phyloP scores from a whole-genome alignment of 805 yeast genomes.

The Metschnikowia hibisci region DNA sequence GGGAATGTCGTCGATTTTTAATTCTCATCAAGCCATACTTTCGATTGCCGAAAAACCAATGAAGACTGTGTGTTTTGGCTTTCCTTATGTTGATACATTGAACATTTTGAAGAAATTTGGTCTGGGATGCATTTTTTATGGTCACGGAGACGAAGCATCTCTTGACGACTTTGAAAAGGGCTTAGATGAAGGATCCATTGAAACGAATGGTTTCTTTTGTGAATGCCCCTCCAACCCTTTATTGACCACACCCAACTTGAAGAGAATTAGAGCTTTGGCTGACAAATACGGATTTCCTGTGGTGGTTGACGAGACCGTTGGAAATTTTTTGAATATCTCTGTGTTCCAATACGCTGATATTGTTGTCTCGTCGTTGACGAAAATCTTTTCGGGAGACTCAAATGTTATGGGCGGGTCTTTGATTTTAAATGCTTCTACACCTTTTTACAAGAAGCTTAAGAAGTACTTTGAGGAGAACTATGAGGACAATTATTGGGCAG shows the following conservation, averaged over 20 bases:
- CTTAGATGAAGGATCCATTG: conserved; percentile 51
- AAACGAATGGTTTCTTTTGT: conserved; percentile 74
- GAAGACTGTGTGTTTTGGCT: conserved; percentile 90
- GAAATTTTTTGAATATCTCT: conserved; percentile 81
- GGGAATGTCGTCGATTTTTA: conserved; percentile 91
- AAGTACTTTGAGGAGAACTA: conserved; percentile 48
- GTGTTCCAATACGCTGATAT: conserved; percentile 82
- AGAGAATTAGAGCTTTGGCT: conserved; percentile 60
- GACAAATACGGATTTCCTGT: conserved; percentile 69
- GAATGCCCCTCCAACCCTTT: conserved; percentile 97
- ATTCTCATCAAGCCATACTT: conserved; percentile 63
- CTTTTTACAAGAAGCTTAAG: conserved; percentile 47
- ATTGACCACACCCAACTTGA: conserved; percentile 76
- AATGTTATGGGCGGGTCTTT: conserved; percentile 94
- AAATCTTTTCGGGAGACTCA: conserved; percentile 90
- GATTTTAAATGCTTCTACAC: conserved; percentile 67
- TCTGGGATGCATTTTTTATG: conserved; percentile 82
- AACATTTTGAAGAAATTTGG: conserved; percentile 87
- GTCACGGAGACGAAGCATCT: conserved; percentile 73
- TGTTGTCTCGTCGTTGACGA: conserved; percentile 82
- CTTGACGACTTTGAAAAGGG: conserved; percentile 60
- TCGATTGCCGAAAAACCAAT: conserved; percentile 19
- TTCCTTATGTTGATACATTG: conserved; percentile 91
- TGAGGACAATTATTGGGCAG: conserved; percentile 82
- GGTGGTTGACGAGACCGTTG: conserved; percentile 91